Conservation (phyloP, 139 green algal genomes). For the Volvox reticuliferus region DNA sequence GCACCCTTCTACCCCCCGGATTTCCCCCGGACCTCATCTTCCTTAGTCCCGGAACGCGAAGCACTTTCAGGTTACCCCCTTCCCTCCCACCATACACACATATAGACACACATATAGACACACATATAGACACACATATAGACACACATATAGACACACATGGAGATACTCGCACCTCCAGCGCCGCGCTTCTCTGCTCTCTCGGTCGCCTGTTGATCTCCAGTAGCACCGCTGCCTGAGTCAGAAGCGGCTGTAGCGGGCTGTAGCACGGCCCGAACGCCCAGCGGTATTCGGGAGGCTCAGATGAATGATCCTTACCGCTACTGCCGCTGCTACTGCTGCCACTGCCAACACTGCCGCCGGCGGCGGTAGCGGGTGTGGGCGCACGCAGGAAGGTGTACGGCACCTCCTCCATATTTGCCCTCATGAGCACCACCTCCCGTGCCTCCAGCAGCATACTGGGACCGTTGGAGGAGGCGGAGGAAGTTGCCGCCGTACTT, state of each 20-base stretch:
- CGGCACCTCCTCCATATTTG: constrained; percentile 79
- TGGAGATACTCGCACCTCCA: constrained; percentile 55
- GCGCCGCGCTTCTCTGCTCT: constrained; percentile 60
- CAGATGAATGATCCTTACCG: background rate
- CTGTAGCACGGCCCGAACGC: constrained; percentile 79
- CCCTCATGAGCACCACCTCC: constrained; percentile 75
- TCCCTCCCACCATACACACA: too few relatives aligned
- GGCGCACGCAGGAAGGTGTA: constrained; percentile 70
- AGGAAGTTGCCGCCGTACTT: background rate
- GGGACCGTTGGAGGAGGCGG: background rate
- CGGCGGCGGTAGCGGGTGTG: background rate
- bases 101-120: background rate
- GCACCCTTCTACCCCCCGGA: too few relatives aligned
- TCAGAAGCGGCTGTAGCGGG: constrained; percentile 74
- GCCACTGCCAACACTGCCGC: background rate
- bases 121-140: background rate
- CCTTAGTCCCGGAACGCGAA: too few relatives aligned
- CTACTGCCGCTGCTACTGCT: background rate
- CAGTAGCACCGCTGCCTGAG: constrained; percentile 77
- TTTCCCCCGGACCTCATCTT: too few relatives aligned
- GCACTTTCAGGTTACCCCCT: too few relatives aligned
- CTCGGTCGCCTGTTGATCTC: constrained; percentile 65
- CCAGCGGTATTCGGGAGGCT: constrained; percentile 56
- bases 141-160: too few relatives aligned
- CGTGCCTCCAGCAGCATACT: background rate